phyloP scores from a whole-genome alignment of 2,329 filamentous ascomycete species.

The Mollisiaceae sp. region DNA sequence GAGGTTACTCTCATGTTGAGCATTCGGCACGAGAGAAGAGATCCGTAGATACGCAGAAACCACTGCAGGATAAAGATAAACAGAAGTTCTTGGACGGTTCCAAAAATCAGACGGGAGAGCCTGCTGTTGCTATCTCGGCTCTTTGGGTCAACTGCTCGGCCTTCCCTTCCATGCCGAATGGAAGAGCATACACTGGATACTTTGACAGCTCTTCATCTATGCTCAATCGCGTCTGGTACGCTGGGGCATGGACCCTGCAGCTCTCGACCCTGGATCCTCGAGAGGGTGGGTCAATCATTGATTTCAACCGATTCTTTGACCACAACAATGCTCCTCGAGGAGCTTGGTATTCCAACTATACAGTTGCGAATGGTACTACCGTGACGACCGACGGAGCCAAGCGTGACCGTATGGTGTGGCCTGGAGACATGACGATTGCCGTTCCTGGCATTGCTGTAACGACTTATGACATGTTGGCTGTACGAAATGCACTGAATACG shows the following conservation, averaged over 20 bases:
- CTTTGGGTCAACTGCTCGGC: slow-evolving; percentile 49
- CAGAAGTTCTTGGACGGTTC: slow-evolving; percentile 31
- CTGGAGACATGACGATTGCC: slow-evolving; percentile 65
- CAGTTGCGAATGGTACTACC: slow-evolving; percentile 40
- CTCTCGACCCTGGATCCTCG: slow-evolving; percentile 45
- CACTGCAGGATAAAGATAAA: background rate
- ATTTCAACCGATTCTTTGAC: slow-evolving; percentile 44
- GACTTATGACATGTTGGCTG: slow-evolving; percentile 54
- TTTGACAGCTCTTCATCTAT: slow-evolving; percentile 56
- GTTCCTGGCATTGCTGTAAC: slow-evolving; percentile 59
- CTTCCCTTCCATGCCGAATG: slow-evolving; percentile 52
- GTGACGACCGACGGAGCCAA: slow-evolving; percentile 59
- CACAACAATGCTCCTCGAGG: slow-evolving; percentile 38
- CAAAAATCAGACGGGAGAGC: slow-evolving; percentile 30
- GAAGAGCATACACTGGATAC: slow-evolving; percentile 58
- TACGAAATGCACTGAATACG: slow-evolving; percentile 55
- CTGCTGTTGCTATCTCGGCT: slow-evolving; percentile 42
- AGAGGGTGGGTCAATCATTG: slow-evolving; percentile 44
- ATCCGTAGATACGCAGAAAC: background rate
- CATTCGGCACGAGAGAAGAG: background rate
- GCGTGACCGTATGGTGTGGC: slow-evolving; percentile 64
- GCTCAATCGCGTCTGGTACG: slow-evolving; percentile 60
- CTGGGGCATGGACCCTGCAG: slow-evolving; percentile 55
- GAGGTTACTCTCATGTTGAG: slow-evolving; percentile 33
- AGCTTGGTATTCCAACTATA: slow-evolving; percentile 43